Evolutionary conservation across 352 stramenopile species (phyloP).

Genomic region (Globisporangium paddicum): DNA sequence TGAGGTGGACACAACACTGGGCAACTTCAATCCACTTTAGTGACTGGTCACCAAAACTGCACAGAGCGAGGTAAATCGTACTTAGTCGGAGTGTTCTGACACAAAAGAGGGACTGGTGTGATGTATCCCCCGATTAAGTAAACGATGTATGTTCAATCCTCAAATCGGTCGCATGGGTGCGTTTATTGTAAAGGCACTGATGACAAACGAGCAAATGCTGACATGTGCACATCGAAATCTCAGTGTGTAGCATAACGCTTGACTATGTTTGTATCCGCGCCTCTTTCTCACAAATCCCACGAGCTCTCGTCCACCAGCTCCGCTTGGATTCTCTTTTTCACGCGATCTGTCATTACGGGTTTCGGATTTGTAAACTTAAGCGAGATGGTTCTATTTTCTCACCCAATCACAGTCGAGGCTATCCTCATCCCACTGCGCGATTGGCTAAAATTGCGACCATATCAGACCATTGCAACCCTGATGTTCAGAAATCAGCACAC

Average conservation of each 20-base stretch:
- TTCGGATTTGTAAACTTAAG: slow-evolving; percentile 2
- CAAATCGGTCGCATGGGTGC: too few relatives aligned
- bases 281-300: too few relatives aligned
- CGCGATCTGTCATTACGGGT: too few relatives aligned
- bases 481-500: slow-evolving; percentile 6
- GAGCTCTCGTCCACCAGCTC: too few relatives aligned
- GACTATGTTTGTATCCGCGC: too few relatives aligned
- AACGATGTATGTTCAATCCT: neutral
- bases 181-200: too few relatives aligned
- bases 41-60: neutral
- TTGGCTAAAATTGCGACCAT: neutral
- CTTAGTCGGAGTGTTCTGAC: neutral
- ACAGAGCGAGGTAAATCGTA: neutral
- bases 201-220: too few relatives aligned
- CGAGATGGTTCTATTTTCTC: neutral
- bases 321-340: neutral
- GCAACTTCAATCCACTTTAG: slow-evolving; percentile 1
- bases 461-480: neutral
- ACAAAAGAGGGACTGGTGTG: neutral
- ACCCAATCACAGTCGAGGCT: neutral
- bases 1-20: slow-evolving; percentile 4
- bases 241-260: too few relatives aligned
- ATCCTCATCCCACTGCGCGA: neutral
- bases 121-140: slow-evolving; percentile 1
- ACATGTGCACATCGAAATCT: too few relatives aligned